Base-by-base conservation (phyloP, 352 stramenopile species). In the Globisporangium acanthophoron region DNA sequence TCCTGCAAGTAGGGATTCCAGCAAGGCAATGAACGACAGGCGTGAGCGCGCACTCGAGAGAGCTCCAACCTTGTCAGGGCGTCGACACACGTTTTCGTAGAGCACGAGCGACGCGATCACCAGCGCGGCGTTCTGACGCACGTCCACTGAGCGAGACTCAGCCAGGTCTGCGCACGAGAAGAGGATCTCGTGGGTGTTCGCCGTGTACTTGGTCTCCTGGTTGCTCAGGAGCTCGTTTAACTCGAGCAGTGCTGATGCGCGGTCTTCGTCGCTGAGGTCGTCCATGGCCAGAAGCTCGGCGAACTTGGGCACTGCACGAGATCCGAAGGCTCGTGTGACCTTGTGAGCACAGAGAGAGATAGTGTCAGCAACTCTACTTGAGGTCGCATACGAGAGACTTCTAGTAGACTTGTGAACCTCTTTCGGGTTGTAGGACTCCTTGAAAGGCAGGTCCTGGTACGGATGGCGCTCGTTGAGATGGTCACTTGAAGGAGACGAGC, bases 401-500 rank as follows among this genome's bases (percentile, higher is more conserved):
- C 24, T 9, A 44, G 8, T 20, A 20, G 1, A 45, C 37, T 21
- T 16, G 33, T 33, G 12, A 13, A 83, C 75, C 57, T 87, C 76
- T 31, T 73, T 73, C 1, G 75, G 52, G 54, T 85, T 71, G 56
- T 83, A 80, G 1, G 77, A 81, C 46, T 88, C 77, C 24, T 65
- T 63, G 62, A 90, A 90, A 7, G 66, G 54, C 44, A 66, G 58
- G 59, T 88, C 80, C 35, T 66, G 57, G 61, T 87, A 88, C 44
- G 77, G 77, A 20, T 88, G 74, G 29, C 77, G 75, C 41, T 88
- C 77, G 24, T 69, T 55, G 49, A 90, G 72, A 24, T 88, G 70
- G 56, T 90, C 80, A 49, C 80, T 85, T 27, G 3, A 54, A 15
- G 5, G 15, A 40, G 24, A 40, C 33, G 27, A 20, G 47, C 11